Evolutionary conservation across 495 filamentous ascomycete species (phyloP).

Genomic region (Cairneyella variabilis): DNA sequence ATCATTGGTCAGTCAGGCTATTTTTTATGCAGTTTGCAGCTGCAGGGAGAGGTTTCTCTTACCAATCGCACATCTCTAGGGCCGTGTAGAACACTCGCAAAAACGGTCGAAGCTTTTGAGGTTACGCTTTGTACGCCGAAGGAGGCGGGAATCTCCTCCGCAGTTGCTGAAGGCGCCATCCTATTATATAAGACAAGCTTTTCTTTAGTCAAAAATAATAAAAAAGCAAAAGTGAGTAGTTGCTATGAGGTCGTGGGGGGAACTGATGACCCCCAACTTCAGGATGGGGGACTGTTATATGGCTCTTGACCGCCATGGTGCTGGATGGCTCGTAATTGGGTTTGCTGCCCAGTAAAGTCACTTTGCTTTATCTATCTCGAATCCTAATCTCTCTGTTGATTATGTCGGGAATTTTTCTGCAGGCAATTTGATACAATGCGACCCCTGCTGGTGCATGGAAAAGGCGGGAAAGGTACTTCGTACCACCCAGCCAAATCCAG

Average conservation of each 20-base stretch:
- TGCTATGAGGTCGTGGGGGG: not conserved
- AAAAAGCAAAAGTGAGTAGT: not conserved
- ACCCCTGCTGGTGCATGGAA: not conserved
- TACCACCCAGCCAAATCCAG: too few species aligned
- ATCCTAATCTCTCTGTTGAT: not conserved
- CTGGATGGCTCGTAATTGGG: not conserved
- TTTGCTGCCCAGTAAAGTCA: not conserved
- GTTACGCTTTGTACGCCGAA: not conserved
- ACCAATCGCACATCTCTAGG: constrained; percentile 49
- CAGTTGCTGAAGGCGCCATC: constrained; percentile 20
- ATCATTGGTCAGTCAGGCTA: constrained; percentile 13
- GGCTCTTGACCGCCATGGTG: not conserved
- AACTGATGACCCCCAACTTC: not conserved
- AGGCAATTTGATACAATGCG: not conserved
- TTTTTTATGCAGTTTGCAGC: constrained; percentile 26
- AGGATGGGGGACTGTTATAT: not conserved
- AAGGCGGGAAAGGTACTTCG: too few species aligned
- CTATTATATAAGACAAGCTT: constrained; percentile 1
- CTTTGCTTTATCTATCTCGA: constrained; percentile 2
- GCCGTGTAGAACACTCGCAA: constrained; percentile 49
- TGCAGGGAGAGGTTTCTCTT: constrained; percentile 23
- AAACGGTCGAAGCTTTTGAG: constrained; percentile 11
- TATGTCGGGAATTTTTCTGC: constrained; percentile 8
- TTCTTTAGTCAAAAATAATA: constrained; percentile 3
- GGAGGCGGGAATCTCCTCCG: constrained; percentile 6